These are phyloP conservation scores for Fusarium coicis DNA, from an alignment of 2,329 filamentous ascomycete species.

Conservation along the genomic window DNA sequence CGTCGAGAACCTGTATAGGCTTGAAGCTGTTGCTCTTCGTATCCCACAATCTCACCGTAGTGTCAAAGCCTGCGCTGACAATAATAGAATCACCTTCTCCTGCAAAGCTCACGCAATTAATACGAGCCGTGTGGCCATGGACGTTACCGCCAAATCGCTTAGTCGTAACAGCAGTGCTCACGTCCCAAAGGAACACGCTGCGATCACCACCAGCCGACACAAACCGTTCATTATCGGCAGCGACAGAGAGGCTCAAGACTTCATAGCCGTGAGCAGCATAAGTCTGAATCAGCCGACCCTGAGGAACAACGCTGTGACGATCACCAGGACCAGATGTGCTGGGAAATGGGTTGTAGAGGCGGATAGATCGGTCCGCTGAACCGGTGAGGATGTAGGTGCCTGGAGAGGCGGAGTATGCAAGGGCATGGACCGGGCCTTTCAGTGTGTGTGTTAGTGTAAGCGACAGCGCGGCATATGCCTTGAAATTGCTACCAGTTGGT, in stretches of 20 bases:
- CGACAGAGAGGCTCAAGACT: constrained; percentile 82
- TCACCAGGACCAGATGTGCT: constrained; percentile 52
- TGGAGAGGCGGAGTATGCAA: constrained; percentile 77
- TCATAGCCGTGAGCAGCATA: constrained; percentile 94
- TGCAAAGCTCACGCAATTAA: constrained; percentile 84
- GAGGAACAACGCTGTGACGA: constrained; percentile 49
- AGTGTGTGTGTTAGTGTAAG: constrained; percentile 17
- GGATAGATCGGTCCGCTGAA: constrained; percentile 83
- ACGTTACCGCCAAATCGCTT: constrained; percentile 74
- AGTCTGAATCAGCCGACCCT: constrained; percentile 79
- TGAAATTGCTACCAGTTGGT: constrained; percentile 4
- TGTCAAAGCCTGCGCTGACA: constrained; percentile 79
- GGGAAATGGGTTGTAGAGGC: constrained; percentile 83
- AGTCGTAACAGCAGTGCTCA: constrained; percentile 79
- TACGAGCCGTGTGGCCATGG: constrained; percentile 73
- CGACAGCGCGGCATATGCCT: constrained; percentile 28
- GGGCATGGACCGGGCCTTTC: constrained; percentile 75
- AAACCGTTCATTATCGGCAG: constrained; percentile 83
- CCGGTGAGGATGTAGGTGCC: constrained; percentile 86
- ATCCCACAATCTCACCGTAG: constrained; percentile 82
- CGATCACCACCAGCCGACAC: constrained; percentile 91
- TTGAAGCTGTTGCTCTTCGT: constrained; percentile 63
- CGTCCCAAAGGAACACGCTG: constrained; percentile 94
- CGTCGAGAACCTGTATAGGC: constrained; percentile 77
- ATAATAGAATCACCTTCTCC: constrained; percentile 80